phyloP scores from a whole-genome alignment of 805 yeast species.

The Blastobotrys robertii region DNA sequence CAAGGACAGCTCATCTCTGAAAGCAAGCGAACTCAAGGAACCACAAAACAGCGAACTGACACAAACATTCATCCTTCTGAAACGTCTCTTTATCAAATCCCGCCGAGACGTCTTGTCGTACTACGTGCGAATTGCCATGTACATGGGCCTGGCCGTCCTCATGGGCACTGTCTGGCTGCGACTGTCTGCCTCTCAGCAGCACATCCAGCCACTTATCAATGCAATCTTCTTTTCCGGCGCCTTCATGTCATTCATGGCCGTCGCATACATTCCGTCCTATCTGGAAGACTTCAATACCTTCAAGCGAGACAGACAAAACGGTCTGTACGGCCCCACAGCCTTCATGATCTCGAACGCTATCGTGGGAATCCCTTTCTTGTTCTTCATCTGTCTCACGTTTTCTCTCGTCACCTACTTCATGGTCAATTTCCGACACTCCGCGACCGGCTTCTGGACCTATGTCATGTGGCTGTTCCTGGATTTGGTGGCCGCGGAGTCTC shows the following conservation, averaged over 20 bases:
- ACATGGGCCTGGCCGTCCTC: slow-evolving; percentile 31
- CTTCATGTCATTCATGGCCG: slow-evolving; percentile 37
- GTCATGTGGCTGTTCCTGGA: slow-evolving; percentile 33
- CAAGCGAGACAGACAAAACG: slow-evolving; percentile 29
- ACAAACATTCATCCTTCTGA: slow-evolving; percentile 16
- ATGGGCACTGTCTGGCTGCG: slow-evolving; percentile 35
- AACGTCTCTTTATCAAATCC: slow-evolving; percentile 27
- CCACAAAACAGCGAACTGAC: not conserved
- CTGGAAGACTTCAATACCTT: slow-evolving; percentile 28
- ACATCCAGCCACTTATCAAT: slow-evolving; percentile 27
- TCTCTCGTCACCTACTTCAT: slow-evolving; percentile 30
- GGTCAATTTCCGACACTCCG: slow-evolving; percentile 26
- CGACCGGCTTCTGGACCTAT: slow-evolving; percentile 28
- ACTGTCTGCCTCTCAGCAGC: slow-evolving; percentile 19
- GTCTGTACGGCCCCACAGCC: slow-evolving; percentile 31
- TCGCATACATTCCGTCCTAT: slow-evolving; percentile 34
- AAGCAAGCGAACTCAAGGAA: not conserved
- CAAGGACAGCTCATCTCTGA: not conserved
- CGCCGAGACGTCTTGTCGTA: slow-evolving; percentile 31
- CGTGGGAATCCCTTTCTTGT: slow-evolving; percentile 32
- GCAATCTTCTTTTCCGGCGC: slow-evolving; percentile 36
- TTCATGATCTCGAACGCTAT: slow-evolving; percentile 30
- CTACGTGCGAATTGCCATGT: slow-evolving; percentile 31
- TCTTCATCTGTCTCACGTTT: slow-evolving; percentile 27
- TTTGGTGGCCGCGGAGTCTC: slow-evolving; percentile 33